These are phyloP conservation scores for Rhodamnia rubescens DNA, from an alignment of 345 rosid genomes.

Conservation along the genomic window DNA sequence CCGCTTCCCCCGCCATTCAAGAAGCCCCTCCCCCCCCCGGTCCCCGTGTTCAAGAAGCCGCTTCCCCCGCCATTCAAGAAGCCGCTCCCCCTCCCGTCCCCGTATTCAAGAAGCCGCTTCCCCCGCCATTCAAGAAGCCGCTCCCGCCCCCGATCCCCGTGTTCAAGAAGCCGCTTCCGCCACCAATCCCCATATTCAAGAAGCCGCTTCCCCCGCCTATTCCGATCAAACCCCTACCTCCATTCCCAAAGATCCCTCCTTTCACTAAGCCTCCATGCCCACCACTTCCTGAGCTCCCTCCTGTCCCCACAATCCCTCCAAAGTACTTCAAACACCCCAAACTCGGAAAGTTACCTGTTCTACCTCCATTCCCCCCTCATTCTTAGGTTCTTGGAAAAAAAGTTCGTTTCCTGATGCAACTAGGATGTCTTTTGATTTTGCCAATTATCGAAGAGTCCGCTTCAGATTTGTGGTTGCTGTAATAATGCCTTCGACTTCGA, in stretches of 20 bases:
- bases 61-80: background rate
- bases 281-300: slow-evolving; percentile 15
- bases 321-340: slow-evolving; percentile 24
- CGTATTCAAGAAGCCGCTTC: background rate
- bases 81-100: background rate
- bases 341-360: slow-evolving; percentile 41
- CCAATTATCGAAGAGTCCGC: background rate
- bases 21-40: background rate
- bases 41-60: background rate
- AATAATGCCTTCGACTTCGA: background rate
- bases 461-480: background rate
- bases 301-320: slow-evolving; percentile 23
- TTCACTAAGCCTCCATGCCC: slow-evolving; percentile 10
- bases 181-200: background rate
- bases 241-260: slow-evolving; percentile 13
- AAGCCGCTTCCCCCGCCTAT: background rate
- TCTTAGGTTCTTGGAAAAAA: background rate
- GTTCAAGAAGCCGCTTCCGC: background rate
- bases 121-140: background rate
- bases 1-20: background rate
- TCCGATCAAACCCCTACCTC: background rate
- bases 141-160: background rate
- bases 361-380: background rate
- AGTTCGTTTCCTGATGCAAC: background rate
- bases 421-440: background rate